Conservation (phyloP, 306 rosid species). For the Notholithocarpus densiflorus region DNA sequence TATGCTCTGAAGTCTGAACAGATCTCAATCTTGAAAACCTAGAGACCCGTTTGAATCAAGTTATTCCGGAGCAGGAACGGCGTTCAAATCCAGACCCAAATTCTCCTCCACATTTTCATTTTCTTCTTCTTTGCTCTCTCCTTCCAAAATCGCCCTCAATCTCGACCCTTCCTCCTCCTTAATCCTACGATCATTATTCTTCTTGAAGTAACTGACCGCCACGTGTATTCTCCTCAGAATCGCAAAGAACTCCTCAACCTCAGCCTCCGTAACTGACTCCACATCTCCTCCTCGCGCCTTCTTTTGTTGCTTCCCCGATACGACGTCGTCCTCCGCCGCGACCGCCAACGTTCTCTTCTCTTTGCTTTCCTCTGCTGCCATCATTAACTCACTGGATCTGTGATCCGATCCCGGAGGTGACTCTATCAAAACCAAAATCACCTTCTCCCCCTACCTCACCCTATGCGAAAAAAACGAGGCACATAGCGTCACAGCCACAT, state of each 20-base stretch:
- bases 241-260: constrained; percentile 46
- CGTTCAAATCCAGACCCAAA: constrained; percentile 24
- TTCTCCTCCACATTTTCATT: not conserved
- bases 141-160: constrained; percentile 23
- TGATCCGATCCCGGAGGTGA: no score
- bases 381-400: no score
- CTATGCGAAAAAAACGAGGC: not conserved
- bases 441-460: no score
- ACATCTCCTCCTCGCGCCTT: constrained; percentile 13
- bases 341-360: constrained; percentile 22
- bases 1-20: no score
- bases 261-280: constrained; percentile 31
- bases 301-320: constrained; percentile 7
- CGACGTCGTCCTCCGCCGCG: not conserved
- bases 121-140: not conserved
- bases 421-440: no score
- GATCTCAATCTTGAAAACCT: no score
- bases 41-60: not conserved
- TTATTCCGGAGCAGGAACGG: constrained; percentile 17
- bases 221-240: constrained; percentile 33
- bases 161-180: not conserved
- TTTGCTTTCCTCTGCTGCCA: not conserved
- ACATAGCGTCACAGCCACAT: no score
- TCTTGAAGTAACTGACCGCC: constrained; percentile 29
- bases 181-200: not conserved